phyloP scores from a whole-genome alignment of 345 rosid genomes.

The Brassica juncea region DNA sequence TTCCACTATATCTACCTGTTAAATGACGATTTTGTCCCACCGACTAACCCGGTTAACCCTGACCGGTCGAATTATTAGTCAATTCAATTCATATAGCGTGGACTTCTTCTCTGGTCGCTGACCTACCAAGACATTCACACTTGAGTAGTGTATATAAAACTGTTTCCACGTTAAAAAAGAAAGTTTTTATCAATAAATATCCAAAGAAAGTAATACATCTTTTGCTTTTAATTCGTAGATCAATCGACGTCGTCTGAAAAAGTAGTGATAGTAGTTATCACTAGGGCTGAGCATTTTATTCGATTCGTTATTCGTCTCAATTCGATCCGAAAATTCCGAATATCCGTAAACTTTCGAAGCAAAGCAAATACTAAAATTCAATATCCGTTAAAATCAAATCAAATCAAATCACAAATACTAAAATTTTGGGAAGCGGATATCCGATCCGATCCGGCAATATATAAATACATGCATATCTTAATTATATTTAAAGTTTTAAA shows the following conservation, averaged over 20 bases:
- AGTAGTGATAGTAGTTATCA: slow-evolving; percentile 1
- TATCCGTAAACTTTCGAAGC: too few relatives aligned
- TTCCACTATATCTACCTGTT: background rate
- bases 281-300: too few relatives aligned
- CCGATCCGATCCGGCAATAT: too few relatives aligned
- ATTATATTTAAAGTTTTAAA: too few relatives aligned
- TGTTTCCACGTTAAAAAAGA: background rate
- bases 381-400: too few relatives aligned
- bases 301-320: too few relatives aligned
- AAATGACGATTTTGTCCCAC: slow-evolving; percentile 26
- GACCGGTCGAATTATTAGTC: background rate
- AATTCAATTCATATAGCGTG: background rate
- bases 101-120: background rate
- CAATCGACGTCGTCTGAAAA: slow-evolving; percentile 19
- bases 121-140: background rate
- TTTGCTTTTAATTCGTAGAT: slow-evolving; percentile 10
- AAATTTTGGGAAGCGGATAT: too few relatives aligned
- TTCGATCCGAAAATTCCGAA: too few relatives aligned
- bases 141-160: background rate
- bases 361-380: too few relatives aligned
- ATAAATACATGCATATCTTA: too few relatives aligned
- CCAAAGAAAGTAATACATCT: slow-evolving; percentile 2
- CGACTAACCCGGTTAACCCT: slow-evolving; percentile 6
- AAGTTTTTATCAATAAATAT: background rate
- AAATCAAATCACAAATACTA: too few relatives aligned